Evolutionary conservation across 768 basidiomycete genomes (phyloP), one percentile per base, ranked within the genome.

Genomic region (Psilocybe cyanescens): DNA sequence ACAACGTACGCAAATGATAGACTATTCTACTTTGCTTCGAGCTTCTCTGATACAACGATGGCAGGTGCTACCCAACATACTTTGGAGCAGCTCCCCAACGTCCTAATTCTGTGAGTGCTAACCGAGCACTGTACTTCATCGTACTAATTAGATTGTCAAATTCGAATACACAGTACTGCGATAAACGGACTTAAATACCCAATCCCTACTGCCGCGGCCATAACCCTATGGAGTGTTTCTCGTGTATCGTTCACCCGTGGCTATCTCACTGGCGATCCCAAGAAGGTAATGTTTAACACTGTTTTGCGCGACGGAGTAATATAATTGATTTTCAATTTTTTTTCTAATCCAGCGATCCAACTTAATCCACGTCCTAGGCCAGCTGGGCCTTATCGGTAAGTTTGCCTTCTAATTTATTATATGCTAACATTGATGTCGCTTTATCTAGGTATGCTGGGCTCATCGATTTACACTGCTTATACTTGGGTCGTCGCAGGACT

Each of bases 201-300:
- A 19, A 66, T 78, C 28, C 37, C 74, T 24, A 76, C 81, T 31
- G 81, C 80, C 1, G 54, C 68, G 8, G 68, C 70, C 4, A 76
- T 75, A 37, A 76, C 71, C 9, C 17, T 74, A 2, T 83, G 80
- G 80, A 71, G 76, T 1, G 1, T 82, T 6, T 66, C 74, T 31
- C 80, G 83, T 31, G 65, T 83, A 39, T 63, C 72, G 2, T 84
- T 81, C 64, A 82, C 82, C 1, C 67, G 73, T 47, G 82, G 81
- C 2, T 84, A 84, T 55, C 41, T 75, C 41, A 76, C 74, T 17
- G 81, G 79, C 1, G 74, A 79, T 62, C 81, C 83, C 8, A 67
- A 62, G n/a, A 80, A 77, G 72, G 81, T 80, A 55, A 7, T 11
- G 1, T 28, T 16, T 14, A 17, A n/a, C 4, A 24, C 28, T 0